A percentile compares a stretch with the other conserved stretches of the same genome.
Evolutionary conservation across 164 flowering plant species (phyloP).

Genomic region (Vitis rupestris): DNA sequence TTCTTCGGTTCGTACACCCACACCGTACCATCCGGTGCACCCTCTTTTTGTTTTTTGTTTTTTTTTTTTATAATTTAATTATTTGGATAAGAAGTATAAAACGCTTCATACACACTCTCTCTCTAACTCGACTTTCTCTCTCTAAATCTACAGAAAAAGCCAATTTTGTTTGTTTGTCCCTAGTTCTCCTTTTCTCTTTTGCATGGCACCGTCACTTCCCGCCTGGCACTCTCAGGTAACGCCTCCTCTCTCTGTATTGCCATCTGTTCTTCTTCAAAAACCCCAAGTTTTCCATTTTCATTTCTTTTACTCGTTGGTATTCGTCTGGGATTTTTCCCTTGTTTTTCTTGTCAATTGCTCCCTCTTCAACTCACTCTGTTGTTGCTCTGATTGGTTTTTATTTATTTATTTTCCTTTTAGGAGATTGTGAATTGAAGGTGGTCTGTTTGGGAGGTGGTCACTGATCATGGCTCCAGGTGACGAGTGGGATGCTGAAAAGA

Average conservation of each 20-base stretch:
- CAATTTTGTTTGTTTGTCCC: conserved; percentile 10
- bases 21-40: neutral
- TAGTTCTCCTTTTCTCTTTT: conserved; percentile 14
- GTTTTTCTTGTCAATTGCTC: neutral
- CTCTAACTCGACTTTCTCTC: neutral
- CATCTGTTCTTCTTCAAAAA: neutral
- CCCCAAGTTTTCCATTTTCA: conserved; percentile 1
- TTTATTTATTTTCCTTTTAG: too few relatives aligned
- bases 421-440: neutral
- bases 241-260: conserved; percentile 4
- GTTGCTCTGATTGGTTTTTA: too few relatives aligned
- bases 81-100: neutral
- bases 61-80: too few relatives aligned
- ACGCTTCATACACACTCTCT: neutral
- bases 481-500: conserved; percentile 21
- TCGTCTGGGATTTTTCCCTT: neutral
- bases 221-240: conserved; percentile 6
- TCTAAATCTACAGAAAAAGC: neutral
- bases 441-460: neutral
- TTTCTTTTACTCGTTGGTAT: neutral
- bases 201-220: conserved; percentile 33
- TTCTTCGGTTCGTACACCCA: neutral
- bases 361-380: too few relatives aligned
- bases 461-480: conserved; percentile 13
- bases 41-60: too few relatives aligned